A percentile compares a stretch with the other conserved stretches of the same genome.
phyloP scores from a whole-genome alignment of 1,284 basidiomycete species.

The Calocybe gambosa region DNA sequence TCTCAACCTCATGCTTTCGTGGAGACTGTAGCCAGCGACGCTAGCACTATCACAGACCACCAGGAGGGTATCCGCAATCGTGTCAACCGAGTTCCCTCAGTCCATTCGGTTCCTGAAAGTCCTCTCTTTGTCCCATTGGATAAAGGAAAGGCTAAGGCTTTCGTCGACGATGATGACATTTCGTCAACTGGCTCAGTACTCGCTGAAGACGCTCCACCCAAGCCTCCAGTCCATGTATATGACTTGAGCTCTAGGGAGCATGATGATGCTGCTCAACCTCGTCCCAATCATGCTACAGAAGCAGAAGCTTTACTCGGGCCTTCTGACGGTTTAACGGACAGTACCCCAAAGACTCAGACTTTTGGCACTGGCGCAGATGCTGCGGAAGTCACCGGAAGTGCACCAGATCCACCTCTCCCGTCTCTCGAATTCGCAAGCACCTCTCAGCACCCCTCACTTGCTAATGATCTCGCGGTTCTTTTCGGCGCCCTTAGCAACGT shows the following conservation, averaged over 20 bases:
- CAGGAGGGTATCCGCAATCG: slow-evolving; percentile 13
- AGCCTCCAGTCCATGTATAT: slow-evolving; percentile 57
- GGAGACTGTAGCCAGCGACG: slow-evolving; percentile 50
- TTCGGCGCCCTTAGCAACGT: slow-evolving; percentile 47
- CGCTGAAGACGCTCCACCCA: slow-evolving; percentile 41
- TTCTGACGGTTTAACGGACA: slow-evolving; percentile 24
- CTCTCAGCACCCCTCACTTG: slow-evolving; percentile 40
- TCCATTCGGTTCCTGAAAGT: slow-evolving; percentile 18
- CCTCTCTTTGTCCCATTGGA: slow-evolving; percentile 21
- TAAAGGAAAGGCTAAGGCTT: slow-evolving; percentile 53
- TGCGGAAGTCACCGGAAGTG: slow-evolving; percentile 18
- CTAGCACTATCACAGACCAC: slow-evolving; percentile 13
- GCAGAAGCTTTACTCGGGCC: slow-evolving; percentile 1
- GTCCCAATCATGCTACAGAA: slow-evolving; percentile 4
- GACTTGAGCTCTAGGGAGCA: slow-evolving; percentile 27
- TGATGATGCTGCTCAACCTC: slow-evolving; percentile 1
- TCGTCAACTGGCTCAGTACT: slow-evolving; percentile 56
- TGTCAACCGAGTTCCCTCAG: slow-evolving; percentile 20
- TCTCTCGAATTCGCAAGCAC: slow-evolving; percentile 32
- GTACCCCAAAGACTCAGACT: slow-evolving; percentile 26
- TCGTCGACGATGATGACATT: slow-evolving; percentile 31
- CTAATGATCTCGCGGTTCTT: slow-evolving; percentile 56
- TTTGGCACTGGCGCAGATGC: slow-evolving; percentile 13
- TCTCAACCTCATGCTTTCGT: slow-evolving; percentile 57
- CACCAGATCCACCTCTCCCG: slow-evolving; percentile 53